Evolutionary conservation across 768 basidiomycete species (phyloP).

Genomic region (Amanita rimosa): DNA sequence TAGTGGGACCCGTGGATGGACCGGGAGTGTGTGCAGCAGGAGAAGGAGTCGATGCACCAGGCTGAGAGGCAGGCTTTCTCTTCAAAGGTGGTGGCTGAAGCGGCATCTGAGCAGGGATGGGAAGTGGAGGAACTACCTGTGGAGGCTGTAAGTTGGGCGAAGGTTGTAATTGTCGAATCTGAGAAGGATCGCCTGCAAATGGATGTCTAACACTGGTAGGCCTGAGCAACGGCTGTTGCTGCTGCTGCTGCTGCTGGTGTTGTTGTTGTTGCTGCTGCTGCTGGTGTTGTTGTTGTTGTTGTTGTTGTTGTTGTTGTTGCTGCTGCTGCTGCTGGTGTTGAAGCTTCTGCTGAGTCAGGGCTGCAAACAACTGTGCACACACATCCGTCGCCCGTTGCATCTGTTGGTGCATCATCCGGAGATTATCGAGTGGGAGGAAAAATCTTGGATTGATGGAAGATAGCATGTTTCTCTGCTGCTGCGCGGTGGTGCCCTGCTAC

Average conservation of each 20-base stretch:
- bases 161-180: constrained; percentile 1
- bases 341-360: constrained; percentile 8
- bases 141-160: constrained; percentile 5
- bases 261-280: constrained; percentile 8
- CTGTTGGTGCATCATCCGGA: constrained; percentile 35
- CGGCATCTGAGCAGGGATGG: constrained; percentile 13
- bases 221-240: constrained; percentile 2
- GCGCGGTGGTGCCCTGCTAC: constrained; percentile 31
- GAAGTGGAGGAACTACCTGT: constrained; percentile 1
- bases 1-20: constrained; percentile 13
- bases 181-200: constrained; percentile 6
- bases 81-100: constrained; percentile 18
- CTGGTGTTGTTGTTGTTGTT: constrained; percentile 8
- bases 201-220: constrained; percentile 8
- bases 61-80: constrained; percentile 19
- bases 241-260: constrained; percentile 10
- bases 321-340: constrained; percentile 7
- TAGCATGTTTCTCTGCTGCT: constrained; percentile 30
- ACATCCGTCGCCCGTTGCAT: constrained; percentile 28
- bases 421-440: constrained; percentile 23
- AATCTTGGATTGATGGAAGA: constrained; percentile 28
- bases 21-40: constrained; percentile 30
- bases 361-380: constrained; percentile 19
- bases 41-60: constrained; percentile 28
- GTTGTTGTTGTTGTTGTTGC: constrained; percentile 6